Percentiles rank a stretch among this genome's conserved stretches.
These are phyloP conservation scores for Backusella liffmaniae DNA, from an alignment of 192 early-diverging fungal genomes.

Conservation along the genomic window DNA sequence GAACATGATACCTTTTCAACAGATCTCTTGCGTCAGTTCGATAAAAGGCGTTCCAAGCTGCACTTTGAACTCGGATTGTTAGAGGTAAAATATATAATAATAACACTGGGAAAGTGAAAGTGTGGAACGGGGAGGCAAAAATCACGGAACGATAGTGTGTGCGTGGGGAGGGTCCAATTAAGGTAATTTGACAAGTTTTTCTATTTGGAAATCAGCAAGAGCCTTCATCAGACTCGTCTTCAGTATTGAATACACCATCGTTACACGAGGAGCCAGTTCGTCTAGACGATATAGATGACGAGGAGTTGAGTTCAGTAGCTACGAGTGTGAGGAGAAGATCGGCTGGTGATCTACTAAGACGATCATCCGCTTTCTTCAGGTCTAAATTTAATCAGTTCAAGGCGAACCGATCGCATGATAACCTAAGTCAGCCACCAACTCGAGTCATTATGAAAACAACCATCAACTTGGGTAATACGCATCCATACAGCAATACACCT, in stretches of 20 bases:
- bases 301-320: neutral
- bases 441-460: constrained; percentile 6
- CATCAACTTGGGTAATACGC: neutral
- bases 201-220: constrained; percentile 2
- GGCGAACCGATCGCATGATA: constrained; percentile 11
- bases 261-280: neutral
- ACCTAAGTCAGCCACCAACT: constrained; percentile 6
- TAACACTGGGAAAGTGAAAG: neutral
- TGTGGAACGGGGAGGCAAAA: neutral
- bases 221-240: neutral
- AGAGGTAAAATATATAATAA: constrained; percentile 12
- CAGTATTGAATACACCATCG: neutral
- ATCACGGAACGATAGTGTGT: neutral
- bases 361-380: constrained; percentile 25
- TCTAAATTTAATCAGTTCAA: constrained; percentile 17
- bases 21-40: constrained; percentile 27
- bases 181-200: constrained; percentile 19
- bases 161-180: neutral
- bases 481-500: constrained; percentile 15
- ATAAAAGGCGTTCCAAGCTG: constrained; percentile 23
- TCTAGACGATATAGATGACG: constrained; percentile 4
- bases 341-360: constrained; percentile 18
- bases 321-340: constrained; percentile 9
- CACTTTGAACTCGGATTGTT: constrained; percentile 14
- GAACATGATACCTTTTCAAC: constrained; percentile 20